Conservation (phyloP, 768 basidiomycete genomes). For the Rhodotorula paludigena region DNA sequence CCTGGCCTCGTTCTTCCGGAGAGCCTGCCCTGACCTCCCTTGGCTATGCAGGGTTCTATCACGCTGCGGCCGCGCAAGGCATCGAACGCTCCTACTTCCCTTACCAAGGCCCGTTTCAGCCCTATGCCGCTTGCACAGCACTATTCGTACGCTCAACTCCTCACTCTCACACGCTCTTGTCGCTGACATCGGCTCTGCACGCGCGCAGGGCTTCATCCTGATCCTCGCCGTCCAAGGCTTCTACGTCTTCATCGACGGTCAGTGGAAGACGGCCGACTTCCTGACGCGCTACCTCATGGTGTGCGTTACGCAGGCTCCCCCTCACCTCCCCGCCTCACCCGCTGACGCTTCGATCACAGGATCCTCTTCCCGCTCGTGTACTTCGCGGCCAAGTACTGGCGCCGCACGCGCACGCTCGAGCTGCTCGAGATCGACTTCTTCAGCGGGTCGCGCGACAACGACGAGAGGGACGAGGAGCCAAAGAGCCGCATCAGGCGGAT, state of each 20-base stretch:
- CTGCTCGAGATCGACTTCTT: slow-evolving; percentile 22
- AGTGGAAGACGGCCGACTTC: slow-evolving; percentile 6
- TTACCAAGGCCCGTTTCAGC: slow-evolving; percentile 7
- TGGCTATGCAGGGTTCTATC: slow-evolving; percentile 14
- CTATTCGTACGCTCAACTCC: not conserved
- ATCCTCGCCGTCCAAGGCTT: slow-evolving; percentile 18
- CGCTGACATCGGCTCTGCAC: not conserved
- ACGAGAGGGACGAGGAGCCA: not conserved
- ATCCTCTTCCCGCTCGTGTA: slow-evolving; percentile 17
- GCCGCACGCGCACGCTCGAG: not conserved
- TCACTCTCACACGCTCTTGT: no score
- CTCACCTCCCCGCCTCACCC: not conserved
- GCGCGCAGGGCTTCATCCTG: slow-evolving; percentile 12
- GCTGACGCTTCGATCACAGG: not conserved
- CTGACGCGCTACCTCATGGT: slow-evolving; percentile 20
- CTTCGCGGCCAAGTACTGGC: slow-evolving; percentile 1
- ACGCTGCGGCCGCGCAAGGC: slow-evolving; percentile 12
- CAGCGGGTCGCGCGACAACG: slow-evolving; percentile 13
- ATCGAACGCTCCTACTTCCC: slow-evolving; percentile 18
- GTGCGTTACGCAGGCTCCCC: slow-evolving; percentile 8
- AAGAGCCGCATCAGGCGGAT: not conserved
- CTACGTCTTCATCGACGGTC: slow-evolving; percentile 11
- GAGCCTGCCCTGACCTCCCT: not conserved
- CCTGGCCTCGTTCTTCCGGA: no score
- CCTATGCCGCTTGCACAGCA: slow-evolving; percentile 8